phyloP scores from a whole-genome alignment of 2,329 filamentous ascomycete species.

The Rasamsonia emersonii region DNA sequence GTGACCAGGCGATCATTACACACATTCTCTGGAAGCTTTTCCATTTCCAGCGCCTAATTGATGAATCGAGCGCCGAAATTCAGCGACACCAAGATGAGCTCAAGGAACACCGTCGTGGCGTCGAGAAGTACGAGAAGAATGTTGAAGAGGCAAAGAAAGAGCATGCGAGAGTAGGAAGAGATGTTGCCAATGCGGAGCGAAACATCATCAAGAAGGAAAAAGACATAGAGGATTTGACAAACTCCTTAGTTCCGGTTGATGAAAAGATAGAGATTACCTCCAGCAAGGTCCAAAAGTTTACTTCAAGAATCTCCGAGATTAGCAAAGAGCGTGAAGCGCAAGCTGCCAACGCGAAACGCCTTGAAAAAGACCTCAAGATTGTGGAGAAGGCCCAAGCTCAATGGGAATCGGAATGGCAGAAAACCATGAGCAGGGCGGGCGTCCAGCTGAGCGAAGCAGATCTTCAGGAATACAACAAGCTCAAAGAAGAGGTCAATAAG shows the following conservation, averaged over 20 bases:
- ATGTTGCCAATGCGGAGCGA: slow-evolving; percentile 74
- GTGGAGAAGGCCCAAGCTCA: slow-evolving; percentile 86
- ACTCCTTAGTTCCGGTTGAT: slow-evolving; percentile 76
- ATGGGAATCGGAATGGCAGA: slow-evolving; percentile 81
- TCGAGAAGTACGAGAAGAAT: slow-evolving; percentile 72
- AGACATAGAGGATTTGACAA: slow-evolving; percentile 77
- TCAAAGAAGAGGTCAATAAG: slow-evolving; percentile 77
- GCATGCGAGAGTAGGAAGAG: slow-evolving; percentile 67
- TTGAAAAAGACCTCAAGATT: slow-evolving; percentile 68
- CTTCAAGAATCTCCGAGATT: slow-evolving; percentile 60
- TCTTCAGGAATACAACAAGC: slow-evolving; percentile 77
- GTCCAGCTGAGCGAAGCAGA: slow-evolving; percentile 78
- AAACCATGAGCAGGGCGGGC: slow-evolving; percentile 76
- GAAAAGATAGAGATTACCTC: slow-evolving; percentile 80
- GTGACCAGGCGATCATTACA: slow-evolving; percentile 82
- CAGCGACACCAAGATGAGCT: slow-evolving; percentile 90
- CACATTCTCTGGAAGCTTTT: slow-evolving; percentile 96
- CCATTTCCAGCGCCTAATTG: slow-evolving; percentile 87
- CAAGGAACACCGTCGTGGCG: slow-evolving; percentile 80
- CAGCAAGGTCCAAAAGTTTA: slow-evolving; percentile 59
- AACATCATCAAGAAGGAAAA: slow-evolving; percentile 79
- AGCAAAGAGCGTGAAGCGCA: slow-evolving; percentile 69
- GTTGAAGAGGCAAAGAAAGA: slow-evolving; percentile 76
- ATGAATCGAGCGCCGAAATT: slow-evolving; percentile 83
- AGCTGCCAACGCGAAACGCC: slow-evolving; percentile 57